phyloP scores from a whole-genome alignment of 2,329 filamentous ascomycete genomes.

The Trichoderma afroharzianum region DNA sequence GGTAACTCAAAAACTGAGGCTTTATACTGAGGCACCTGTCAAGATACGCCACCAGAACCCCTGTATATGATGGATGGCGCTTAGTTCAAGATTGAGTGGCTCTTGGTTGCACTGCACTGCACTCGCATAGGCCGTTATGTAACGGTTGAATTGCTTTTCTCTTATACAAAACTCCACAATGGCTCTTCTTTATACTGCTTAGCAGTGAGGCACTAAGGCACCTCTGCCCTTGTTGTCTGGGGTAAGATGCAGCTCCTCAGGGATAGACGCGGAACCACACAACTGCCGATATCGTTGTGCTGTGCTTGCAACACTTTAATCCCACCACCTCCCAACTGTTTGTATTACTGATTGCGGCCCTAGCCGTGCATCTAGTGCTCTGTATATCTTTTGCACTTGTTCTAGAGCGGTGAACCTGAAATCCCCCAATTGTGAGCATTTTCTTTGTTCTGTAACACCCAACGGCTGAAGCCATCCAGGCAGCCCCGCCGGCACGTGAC shows the following conservation, averaged over 20 bases:
- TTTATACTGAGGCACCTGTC: neutral
- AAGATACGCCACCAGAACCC: neutral
- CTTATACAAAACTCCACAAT: neutral
- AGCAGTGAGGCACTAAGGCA: neutral
- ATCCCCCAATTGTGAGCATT: neutral
- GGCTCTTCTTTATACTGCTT: neutral
- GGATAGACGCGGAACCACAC: neutral
- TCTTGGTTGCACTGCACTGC: neutral
- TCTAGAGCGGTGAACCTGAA: neutral
- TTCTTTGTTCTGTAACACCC: neutral
- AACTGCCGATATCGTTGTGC: neutral
- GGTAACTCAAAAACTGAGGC: neutral
- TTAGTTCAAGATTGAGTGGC: neutral
- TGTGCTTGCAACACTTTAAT: neutral
- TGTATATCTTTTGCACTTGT: neutral
- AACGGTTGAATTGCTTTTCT: neutral
- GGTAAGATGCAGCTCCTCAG: conserved; percentile 6
- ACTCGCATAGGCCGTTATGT: neutral
- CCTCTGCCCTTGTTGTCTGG: neutral
- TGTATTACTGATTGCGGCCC: neutral
- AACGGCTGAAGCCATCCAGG: neutral
- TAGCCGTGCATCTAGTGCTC: neutral
- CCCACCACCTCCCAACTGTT: neutral
- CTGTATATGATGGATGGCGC: neutral
- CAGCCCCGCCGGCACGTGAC: conserved; percentile 37